Conservation (phyloP, 495 filamentous ascomycete genomes). For the Lepraria neglecta region DNA sequence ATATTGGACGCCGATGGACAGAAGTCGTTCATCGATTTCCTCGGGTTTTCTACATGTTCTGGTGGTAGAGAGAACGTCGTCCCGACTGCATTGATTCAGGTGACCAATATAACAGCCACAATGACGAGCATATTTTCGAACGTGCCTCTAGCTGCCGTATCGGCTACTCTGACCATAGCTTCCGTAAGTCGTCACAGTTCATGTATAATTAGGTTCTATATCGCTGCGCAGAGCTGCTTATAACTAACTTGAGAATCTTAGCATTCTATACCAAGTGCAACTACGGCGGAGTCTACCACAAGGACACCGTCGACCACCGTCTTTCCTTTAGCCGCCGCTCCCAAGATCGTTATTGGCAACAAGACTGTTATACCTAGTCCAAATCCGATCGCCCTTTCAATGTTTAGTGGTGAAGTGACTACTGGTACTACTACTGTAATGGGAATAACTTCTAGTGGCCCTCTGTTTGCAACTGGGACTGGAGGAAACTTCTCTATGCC, state of each 20-base stretch:
- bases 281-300: constrained; percentile 16
- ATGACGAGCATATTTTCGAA: constrained; percentile 17
- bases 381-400: constrained; percentile 22
- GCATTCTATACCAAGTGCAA: constrained; percentile 10
- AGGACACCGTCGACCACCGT: constrained; percentile 13
- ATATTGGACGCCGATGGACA: constrained; percentile 23
- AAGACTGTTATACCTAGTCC: constrained; percentile 22
- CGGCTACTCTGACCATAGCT: constrained; percentile 24
- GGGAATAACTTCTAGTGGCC: constrained; percentile 2
- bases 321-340: constrained; percentile 19
- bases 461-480: neutral
- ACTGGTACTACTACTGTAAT: neutral
- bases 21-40: constrained; percentile 21
- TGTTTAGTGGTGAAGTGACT: constrained; percentile 15
- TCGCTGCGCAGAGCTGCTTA: neutral
- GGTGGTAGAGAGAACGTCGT: constrained; percentile 20
- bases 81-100: constrained; percentile 18
- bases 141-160: constrained; percentile 17
- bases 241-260: neutral
- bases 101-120: constrained; percentile 23
- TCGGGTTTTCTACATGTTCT: constrained; percentile 24
- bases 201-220: neutral
- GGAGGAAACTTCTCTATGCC: constrained; percentile 7
- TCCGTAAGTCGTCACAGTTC: constrained; percentile 15
- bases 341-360: constrained; percentile 27